Evolutionary conservation across 2,329 filamentous ascomycete species (phyloP), one percentile per base, ranked within the genome.

Genomic region (Leptodontidium sp.): DNA sequence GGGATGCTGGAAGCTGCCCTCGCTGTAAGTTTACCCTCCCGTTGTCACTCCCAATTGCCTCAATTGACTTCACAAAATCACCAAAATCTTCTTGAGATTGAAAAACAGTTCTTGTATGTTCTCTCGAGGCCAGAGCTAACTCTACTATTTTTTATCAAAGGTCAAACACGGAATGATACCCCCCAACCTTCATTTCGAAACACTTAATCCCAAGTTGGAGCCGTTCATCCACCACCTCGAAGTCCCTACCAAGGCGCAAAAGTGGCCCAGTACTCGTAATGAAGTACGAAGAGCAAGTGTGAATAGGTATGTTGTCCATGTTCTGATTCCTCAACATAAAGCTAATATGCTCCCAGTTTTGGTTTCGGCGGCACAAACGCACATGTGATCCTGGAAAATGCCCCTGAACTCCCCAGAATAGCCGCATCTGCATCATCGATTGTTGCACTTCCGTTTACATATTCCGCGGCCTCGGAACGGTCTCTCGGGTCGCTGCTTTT

Each of bases 1-100:
- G 78, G 78, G 0, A 26, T 86, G 2, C 78, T 86, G 12, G 86
- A 86, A 66, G 75, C 75, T 14, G 74, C 80, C 1, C 58, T 85
- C 24, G 76, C 81, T 45, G 57, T 59, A 45, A 45, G 57, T 59
- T 40, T 15, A 26, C 38, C 7, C 15, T 26, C 21, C 12, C 14
- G 8, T 58, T 24, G 43, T 8, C 12, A n/a, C 29, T 57, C 9
- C 15, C 11, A 6, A 14, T 2, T n/a, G 45, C 5, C 45, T 47
- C 45, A 12, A 17, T n/a, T 8, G 8, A 21, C 14, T n/a, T 6
- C 15, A 47, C 14, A 12, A 3, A 17, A 47, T 21, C 8, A 4
- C 8, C 15, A 17, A 2, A 47, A 2, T 1, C 6, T 12, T 47
- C 15, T 5, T 40, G 15, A n/a, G n/a, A 17, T 8, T 21, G n/a